These are phyloP conservation scores for Hemileia vastatrix DNA, from an alignment of 1,284 basidiomycete species.

Conservation along the genomic window DNA sequence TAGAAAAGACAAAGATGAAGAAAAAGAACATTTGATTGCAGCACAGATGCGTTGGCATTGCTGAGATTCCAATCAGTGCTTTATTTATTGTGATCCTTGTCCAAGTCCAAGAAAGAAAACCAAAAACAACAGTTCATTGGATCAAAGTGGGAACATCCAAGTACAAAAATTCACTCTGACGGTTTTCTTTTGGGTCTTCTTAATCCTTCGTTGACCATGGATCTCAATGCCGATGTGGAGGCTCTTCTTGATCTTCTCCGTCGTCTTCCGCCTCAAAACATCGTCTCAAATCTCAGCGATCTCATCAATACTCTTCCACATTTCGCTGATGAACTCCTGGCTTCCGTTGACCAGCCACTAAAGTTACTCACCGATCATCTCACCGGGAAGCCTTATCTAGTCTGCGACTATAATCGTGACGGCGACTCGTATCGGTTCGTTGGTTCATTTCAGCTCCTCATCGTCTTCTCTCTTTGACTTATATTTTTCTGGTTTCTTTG, in stretches of 20 bases:
- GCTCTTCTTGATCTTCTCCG: constrained; percentile 95
- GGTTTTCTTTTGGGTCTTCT: too few relatives aligned
- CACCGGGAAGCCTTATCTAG: constrained; percentile 69
- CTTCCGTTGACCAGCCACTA: constrained; percentile 90
- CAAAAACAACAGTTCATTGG: too few relatives aligned
- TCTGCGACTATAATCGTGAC: constrained; percentile 96
- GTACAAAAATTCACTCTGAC: too few relatives aligned
- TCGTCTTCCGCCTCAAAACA: constrained; percentile 81
- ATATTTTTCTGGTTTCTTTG: not conserved
- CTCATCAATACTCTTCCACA: constrained; percentile 66
- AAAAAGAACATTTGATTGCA: too few relatives aligned
- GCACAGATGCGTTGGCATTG: too few relatives aligned
- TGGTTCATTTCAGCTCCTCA: not conserved
- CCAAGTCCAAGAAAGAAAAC: too few relatives aligned
- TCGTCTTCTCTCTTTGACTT: not conserved
- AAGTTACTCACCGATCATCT: constrained; percentile 67
- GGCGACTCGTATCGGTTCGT: constrained; percentile 82
- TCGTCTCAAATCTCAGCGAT: constrained; percentile 66
- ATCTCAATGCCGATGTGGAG: too few relatives aligned
- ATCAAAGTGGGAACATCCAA: too few relatives aligned
- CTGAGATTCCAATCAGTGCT: too few relatives aligned
- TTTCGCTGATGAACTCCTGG: constrained; percentile 86
- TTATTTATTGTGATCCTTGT: too few relatives aligned
- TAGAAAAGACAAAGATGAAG: too few relatives aligned
- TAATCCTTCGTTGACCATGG: too few relatives aligned